Evolutionary conservation across 176 grass and related monocot genomes (phyloP).

Genomic region (Cenchrus fungigraminus): DNA sequence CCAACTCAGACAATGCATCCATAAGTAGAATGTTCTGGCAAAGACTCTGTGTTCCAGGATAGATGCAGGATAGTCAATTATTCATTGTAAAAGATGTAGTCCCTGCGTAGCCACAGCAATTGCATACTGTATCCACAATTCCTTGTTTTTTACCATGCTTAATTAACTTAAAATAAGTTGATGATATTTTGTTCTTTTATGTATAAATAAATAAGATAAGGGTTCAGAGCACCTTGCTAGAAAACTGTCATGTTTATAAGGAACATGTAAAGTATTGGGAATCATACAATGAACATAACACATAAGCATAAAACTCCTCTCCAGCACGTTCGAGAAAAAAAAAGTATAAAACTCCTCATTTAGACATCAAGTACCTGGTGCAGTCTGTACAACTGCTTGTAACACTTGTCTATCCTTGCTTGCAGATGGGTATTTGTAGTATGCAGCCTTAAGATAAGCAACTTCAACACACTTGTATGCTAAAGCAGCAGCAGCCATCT

Average conservation of each 20-base stretch:
- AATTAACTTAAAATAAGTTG: background rate
- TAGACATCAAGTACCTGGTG: constrained; percentile 66
- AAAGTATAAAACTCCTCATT: constrained; percentile 24
- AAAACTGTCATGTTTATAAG: constrained; percentile 10
- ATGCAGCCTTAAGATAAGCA: constrained; percentile 93
- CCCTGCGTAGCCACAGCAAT: background rate
- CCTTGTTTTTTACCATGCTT: background rate
- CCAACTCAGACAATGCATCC: constrained; percentile 4
- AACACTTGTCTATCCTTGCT: constrained; percentile 85
- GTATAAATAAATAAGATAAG: constrained; percentile 4
- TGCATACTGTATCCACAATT: constrained; percentile 15
- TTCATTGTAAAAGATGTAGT: background rate
- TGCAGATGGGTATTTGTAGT: constrained; percentile 77
- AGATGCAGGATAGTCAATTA: background rate
- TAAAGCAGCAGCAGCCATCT: constrained; percentile 89
- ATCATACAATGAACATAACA: background rate
- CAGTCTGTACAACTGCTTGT: constrained; percentile 74
- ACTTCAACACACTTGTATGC: constrained; percentile 99
- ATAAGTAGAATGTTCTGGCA: background rate
- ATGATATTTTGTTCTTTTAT: background rate
- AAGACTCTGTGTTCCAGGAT: background rate
- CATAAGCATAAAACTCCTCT: constrained; percentile 27
- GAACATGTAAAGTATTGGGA: constrained; percentile 18
- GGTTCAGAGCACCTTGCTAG: background rate
- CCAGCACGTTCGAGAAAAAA: too few species aligned